Conservation (phyloP, 345 rosid species). For the Laguncularia racemosa region DNA sequence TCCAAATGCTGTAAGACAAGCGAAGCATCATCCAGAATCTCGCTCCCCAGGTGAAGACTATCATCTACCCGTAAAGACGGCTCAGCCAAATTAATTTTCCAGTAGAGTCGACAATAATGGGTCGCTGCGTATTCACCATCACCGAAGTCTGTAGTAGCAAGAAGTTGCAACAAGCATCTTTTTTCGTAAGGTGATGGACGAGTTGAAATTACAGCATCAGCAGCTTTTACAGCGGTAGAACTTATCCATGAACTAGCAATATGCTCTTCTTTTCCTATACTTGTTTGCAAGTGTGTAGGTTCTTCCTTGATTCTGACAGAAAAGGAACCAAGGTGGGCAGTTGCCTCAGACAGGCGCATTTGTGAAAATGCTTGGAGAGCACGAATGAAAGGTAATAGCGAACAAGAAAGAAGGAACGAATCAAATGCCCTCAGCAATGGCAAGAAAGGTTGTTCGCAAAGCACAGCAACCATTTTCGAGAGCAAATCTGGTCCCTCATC, state of each 20-base stretch:
- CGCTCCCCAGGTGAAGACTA: conserved; percentile 64
- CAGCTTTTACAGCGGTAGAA: too few species aligned
- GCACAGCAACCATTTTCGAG: too few species aligned
- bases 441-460: too few species aligned
- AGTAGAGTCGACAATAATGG: too few species aligned
- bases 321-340: conserved; percentile 96
- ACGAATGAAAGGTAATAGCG: too few species aligned
- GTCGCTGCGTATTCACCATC: conserved; percentile 84
- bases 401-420: too few species aligned
- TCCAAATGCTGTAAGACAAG: too few species aligned
- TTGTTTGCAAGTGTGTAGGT: conserved; percentile 40
- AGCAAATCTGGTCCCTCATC: too few species aligned
- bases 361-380: conserved; percentile 98
- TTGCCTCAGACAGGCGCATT: conserved; percentile 94
- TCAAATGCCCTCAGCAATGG: too few species aligned
- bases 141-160: conserved; percentile 89
- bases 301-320: conserved; percentile 87
- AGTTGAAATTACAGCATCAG: conserved; percentile 76
- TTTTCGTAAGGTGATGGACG: conserved; percentile 97
- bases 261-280: conserved; percentile 53
- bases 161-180: conserved; percentile 87
- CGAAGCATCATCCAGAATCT: conserved; percentile 81
- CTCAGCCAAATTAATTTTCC: conserved; percentile 96
- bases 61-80: conserved; percentile 70
- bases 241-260: too few species aligned